These are phyloP conservation scores for Fusarium heterosporum DNA, from an alignment of 2,329 filamentous ascomycete genomes.

Conservation along the genomic window DNA sequence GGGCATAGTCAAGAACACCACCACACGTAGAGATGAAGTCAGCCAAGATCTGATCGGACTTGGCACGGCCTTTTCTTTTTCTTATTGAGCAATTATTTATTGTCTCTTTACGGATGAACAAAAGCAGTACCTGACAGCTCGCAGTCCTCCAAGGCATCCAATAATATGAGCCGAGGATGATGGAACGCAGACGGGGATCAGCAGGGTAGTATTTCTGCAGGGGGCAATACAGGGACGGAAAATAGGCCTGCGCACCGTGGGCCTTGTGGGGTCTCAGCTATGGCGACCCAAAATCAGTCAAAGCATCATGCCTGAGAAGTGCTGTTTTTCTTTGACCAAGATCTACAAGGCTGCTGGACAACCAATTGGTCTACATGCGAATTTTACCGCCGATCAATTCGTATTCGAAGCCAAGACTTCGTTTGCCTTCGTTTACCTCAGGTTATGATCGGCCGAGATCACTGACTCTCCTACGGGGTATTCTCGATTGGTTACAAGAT, in stretches of 20 bases:
- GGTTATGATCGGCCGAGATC: background rate
- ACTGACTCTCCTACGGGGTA: background rate
- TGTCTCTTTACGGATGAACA: background rate
- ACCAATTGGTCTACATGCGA: background rate
- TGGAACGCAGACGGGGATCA: background rate
- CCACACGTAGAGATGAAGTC: background rate
- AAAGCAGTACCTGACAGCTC: background rate
- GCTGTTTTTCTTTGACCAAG: background rate
- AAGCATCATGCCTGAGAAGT: background rate
- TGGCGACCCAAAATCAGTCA: background rate
- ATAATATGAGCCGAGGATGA: background rate
- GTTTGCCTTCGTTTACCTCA: background rate
- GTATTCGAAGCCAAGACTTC: background rate
- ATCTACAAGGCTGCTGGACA: constrained; percentile 7
- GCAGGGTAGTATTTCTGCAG: background rate
- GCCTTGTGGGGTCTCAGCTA: constrained; percentile 7
- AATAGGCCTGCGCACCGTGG: background rate
- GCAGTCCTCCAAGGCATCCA: background rate
- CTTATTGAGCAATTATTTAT: background rate
- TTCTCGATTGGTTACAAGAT: no score
- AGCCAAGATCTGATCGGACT: constrained; percentile 8
- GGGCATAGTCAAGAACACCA: background rate
- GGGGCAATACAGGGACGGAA: constrained; percentile 9
- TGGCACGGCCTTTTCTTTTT: background rate
- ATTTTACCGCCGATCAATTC: constrained; percentile 6